phyloP scores from a whole-genome alignment of 176 grass and related monocot genomes.

The Melocanna baccifera region DNA sequence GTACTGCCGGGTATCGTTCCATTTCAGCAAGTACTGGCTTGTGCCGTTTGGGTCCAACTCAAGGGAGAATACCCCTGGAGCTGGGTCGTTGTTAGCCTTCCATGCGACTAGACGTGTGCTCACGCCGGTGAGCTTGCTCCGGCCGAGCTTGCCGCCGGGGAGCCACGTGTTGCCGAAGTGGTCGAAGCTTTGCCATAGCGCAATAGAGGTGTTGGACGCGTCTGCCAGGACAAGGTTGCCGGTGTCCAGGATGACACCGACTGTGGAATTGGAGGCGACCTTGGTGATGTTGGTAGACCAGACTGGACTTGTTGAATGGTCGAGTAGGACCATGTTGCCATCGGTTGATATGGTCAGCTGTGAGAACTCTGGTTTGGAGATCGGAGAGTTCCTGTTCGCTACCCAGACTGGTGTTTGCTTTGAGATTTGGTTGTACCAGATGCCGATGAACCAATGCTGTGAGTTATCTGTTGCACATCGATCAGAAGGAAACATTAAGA shows the following conservation, averaged over 20 bases:
- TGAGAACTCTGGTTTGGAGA: constrained; percentile 13
- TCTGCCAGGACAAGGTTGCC: constrained; percentile 57
- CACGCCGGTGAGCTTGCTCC: constrained; percentile 45
- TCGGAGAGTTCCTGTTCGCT: constrained; percentile 32
- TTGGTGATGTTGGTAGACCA: constrained; percentile 46
- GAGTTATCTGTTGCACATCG: constrained; percentile 26
- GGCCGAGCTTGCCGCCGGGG: constrained; percentile 48
- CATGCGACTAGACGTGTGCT: constrained; percentile 32
- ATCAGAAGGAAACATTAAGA: too few relatives aligned
- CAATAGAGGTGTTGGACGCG: constrained; percentile 35
- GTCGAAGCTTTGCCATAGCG: constrained; percentile 71
- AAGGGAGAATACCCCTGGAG: constrained; percentile 42
- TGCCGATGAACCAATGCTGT: constrained; percentile 41
- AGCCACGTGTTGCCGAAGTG: constrained; percentile 63
- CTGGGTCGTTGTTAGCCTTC: constrained; percentile 37
- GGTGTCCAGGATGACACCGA: constrained; percentile 46
- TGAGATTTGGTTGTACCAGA: constrained; percentile 64
- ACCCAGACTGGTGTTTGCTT: constrained; percentile 44
- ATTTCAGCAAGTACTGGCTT: constrained; percentile 51
- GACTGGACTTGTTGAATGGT: neutral
- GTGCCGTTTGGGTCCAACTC: constrained; percentile 40
- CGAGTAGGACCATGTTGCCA: constrained; percentile 48
- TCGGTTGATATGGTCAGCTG: constrained; percentile 17
- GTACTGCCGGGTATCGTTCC: constrained; percentile 35
- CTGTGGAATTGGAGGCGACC: neutral